These are phyloP conservation scores for Populus hybrid DNA, from an alignment of 441 rosid species.

Conservation along the genomic window DNA sequence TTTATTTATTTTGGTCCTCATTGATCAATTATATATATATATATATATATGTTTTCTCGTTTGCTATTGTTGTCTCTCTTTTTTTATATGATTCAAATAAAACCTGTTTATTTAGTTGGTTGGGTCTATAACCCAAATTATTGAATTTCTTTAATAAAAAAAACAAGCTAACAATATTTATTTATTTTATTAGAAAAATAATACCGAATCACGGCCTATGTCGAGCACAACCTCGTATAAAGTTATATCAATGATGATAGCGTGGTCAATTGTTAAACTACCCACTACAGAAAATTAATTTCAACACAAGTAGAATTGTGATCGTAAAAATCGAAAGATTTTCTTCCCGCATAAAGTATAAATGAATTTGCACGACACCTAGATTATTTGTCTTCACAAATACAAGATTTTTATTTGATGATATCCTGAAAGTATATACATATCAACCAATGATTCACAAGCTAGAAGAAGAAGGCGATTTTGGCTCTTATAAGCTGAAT, in stretches of 20 bases:
- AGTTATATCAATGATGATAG: neutral
- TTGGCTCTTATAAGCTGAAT: neutral
- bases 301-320: neutral
- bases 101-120: no score
- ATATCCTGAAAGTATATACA: neutral
- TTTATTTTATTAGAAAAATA: no score
- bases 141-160: no score
- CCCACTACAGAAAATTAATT: neutral
- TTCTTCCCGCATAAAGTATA: neutral
- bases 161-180: no score
- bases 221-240: no score
- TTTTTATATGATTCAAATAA: no score
- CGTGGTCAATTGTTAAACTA: neutral
- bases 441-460: neutral
- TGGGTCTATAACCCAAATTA: no score
- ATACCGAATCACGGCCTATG: fast-evolving
- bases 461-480: neutral
- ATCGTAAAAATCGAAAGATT: neutral
- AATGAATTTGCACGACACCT: neutral
- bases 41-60: no score
- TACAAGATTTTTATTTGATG: neutral
- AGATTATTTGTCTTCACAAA: neutral
- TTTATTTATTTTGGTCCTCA: no score
- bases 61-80: no score
- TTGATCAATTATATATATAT: no score